These are phyloP conservation scores for Triglochin maritima DNA, from an alignment of 106 monocot species.

Conservation along the genomic window DNA sequence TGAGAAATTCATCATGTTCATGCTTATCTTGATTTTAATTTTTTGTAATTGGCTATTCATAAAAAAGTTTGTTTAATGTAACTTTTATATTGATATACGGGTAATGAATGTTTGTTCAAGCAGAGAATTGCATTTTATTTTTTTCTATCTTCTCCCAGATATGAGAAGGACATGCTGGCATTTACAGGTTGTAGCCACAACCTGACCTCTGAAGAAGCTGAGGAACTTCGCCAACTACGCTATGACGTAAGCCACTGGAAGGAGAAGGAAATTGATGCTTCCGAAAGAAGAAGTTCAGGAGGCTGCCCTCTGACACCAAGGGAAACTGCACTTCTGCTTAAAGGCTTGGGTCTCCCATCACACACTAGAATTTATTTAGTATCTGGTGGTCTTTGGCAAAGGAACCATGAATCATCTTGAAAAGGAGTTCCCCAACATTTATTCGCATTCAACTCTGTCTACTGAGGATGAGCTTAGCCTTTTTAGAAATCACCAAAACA, in stretches of 20 bases:
- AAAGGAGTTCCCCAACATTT: slow-evolving; percentile 74
- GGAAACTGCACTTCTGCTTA: slow-evolving; percentile 89
- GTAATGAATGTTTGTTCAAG: neutral
- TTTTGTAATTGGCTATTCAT: too few relatives aligned
- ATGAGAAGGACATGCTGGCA: slow-evolving; percentile 95
- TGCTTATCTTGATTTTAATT: too few relatives aligned
- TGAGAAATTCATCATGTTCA: too few relatives aligned
- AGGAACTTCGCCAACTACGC: slow-evolving; percentile 74
- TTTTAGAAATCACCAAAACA: slow-evolving; percentile 74
- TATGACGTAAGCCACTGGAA: slow-evolving; percentile 91
- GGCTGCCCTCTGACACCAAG: slow-evolving; percentile 91
- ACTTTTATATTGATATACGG: too few relatives aligned
- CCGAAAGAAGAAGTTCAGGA: slow-evolving; percentile 51
- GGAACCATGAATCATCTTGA: slow-evolving; percentile 68
- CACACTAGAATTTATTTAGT: slow-evolving; percentile 85
- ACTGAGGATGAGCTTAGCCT: slow-evolving; percentile 61
- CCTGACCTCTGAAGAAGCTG: slow-evolving; percentile 66
- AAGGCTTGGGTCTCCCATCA: slow-evolving; percentile 71
- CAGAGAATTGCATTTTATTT: neutral
- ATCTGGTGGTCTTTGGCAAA: slow-evolving; percentile 82
- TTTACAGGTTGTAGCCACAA: slow-evolving; percentile 88
- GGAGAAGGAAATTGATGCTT: slow-evolving; percentile 87
- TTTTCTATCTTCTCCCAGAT: slow-evolving; percentile 33
- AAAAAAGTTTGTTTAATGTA: too few relatives aligned
- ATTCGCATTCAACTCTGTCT: slow-evolving; percentile 55